Evolutionary conservation across 2,329 filamentous ascomycete genomes (phyloP), one percentile per base, ranked within the genome.

Genomic region (Sporothrix globosa): DNA sequence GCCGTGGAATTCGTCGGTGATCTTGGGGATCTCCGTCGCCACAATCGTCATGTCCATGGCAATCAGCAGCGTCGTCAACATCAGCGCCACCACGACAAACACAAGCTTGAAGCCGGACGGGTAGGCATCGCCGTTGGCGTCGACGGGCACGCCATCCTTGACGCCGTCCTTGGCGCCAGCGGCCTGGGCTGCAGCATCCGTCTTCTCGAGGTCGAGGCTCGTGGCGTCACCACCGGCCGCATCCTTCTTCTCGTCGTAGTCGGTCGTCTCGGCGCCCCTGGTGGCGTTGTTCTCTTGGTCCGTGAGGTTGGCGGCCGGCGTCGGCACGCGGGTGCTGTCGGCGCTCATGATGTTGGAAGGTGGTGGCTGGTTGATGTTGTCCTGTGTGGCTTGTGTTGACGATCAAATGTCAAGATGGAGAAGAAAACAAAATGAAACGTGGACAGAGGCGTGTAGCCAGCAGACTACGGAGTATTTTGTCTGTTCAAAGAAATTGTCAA

Each of bases 21-120:
- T 87, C 72, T 83, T 84, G 10, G 85, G 85, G 53, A 87, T 86
- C 14, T 84, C 85, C 0, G 85, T 87, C 4, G 84, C 84, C n/a
- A 87, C 82, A 70, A 87, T 87, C 11, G 84, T 86, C 81, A 82
- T 82, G 63, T 85, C 83, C 17, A 86, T 79, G 58, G 83, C 79
- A 56, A 84, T 77, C 19, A 86, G 78, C 74, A 86, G 86, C 61
- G 85, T 80, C 69, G 79, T 81, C 53, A 86, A 75, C 11, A 83
- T 77, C 6, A 86, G 76, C 21, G 84, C 82, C 34, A 83, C 69
- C n/a, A 86, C 79, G 67, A 86, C 82, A 73, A 83, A 79, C 67
- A 77, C 70, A 68, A 84, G 77, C 70, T 78, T 78, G 70, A 77
- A 69, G 13, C 82, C 82, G 4, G 76, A 73, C 1, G 81, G 82